phyloP scores from a whole-genome alignment of 768 basidiomycete genomes.

The Crepidotus variabilis region DNA sequence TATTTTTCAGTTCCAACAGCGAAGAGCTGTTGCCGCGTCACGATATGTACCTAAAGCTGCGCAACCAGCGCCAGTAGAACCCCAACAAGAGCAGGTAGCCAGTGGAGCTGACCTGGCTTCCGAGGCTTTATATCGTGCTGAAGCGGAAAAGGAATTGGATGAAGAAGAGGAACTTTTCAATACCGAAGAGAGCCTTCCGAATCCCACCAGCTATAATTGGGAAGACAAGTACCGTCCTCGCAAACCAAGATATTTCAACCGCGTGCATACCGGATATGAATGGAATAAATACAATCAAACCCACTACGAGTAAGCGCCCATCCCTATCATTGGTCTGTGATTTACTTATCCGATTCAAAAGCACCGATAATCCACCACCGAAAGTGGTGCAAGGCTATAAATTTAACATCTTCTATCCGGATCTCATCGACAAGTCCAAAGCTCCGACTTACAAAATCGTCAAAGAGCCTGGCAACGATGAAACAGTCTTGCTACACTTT shows the following conservation, averaged over 20 bases:
- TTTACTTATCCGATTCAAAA: conserved; percentile 27
- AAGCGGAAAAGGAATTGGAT: conserved; percentile 89
- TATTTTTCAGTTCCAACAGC: conserved; percentile 62
- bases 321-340: conserved; percentile 2
- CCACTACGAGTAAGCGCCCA: conserved; percentile 87
- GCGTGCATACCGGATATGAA: conserved; percentile 98
- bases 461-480: conserved; percentile 91
- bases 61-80: conserved; percentile 55
- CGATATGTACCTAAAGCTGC: conserved; percentile 81
- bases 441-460: conserved; percentile 96
- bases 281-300: conserved; percentile 99
- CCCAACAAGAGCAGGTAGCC: conserved; percentile 50
- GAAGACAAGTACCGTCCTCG: conserved; percentile 97
- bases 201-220: conserved; percentile 91
- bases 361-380: conserved; percentile 97
- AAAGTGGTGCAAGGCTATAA: conserved; percentile 99
- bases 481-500: conserved; percentile 91
- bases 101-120: conserved; percentile 77
- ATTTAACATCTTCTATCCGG: conserved; percentile 99
- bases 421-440: conserved; percentile 96
- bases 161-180: conserved; percentile 97
- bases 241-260: conserved; percentile 97
- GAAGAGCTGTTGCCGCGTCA: conserved; percentile 78
- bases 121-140: conserved; percentile 86
- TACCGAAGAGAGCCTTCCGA: conserved; percentile 81